Conservation (phyloP, 805 yeast species). For the Ogataea haglerorum region DNA sequence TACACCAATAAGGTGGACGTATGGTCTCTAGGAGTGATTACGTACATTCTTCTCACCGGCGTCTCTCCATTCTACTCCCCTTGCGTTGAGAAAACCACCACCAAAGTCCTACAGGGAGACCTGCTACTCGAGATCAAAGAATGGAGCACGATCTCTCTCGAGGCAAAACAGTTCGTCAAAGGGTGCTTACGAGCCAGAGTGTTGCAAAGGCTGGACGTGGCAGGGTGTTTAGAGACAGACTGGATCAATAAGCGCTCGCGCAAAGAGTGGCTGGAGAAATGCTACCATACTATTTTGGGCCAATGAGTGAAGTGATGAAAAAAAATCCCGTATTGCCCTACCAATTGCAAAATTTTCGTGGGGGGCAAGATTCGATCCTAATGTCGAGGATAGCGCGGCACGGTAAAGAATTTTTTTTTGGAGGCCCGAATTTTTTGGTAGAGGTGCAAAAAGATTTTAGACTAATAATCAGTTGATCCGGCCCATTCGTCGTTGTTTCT, state of each 20-base stretch:
- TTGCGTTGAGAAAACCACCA: constrained; percentile 39
- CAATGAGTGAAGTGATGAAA: constrained; percentile 1
- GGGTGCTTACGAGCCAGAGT: constrained; percentile 39
- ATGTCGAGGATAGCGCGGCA: constrained; percentile 1
- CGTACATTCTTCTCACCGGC: constrained; percentile 58
- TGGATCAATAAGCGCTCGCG: constrained; percentile 46
- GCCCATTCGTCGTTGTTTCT: neutral
- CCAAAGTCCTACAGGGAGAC: constrained; percentile 39
- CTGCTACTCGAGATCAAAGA: constrained; percentile 37
- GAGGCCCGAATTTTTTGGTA: constrained; percentile 2
- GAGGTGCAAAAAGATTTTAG: neutral
- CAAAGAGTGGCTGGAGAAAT: constrained; percentile 30
- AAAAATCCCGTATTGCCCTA: constrained; percentile 1
- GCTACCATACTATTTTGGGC: constrained; percentile 32
- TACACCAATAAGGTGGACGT: constrained; percentile 59
- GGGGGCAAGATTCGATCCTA: constrained; percentile 1
- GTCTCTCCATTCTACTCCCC: constrained; percentile 57
- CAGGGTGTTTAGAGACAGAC: constrained; percentile 38
- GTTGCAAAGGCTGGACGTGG: constrained; percentile 34
- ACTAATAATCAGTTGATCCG: neutral
- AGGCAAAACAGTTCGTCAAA: constrained; percentile 46
- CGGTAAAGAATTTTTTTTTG: constrained; percentile 2
- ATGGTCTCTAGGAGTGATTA: constrained; percentile 66
- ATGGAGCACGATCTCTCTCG: constrained; percentile 40
- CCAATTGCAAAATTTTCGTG: constrained; percentile 6